Evolutionary conservation across 108 stramenopile species (phyloP), one percentile per base, ranked within the genome.

Genomic region (Cyclotella atomus): DNA sequence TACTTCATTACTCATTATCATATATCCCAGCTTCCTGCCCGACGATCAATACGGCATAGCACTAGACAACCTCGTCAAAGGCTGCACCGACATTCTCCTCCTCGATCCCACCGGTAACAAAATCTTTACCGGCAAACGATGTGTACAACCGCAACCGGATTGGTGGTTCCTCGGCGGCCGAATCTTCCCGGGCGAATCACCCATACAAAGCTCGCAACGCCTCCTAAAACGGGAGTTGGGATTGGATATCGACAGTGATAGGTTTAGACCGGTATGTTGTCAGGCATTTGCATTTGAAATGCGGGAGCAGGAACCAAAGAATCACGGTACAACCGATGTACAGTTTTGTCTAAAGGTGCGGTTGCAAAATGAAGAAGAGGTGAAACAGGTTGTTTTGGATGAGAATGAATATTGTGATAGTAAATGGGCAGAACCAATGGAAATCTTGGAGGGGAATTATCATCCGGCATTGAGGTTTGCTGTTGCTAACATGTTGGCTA

Each of bases 141-240:
- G 75, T 30, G 83, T 84, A 69, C 79, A 84, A 44, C 83, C 83
- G 15, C 83, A 84, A 49, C 83, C 83, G 15, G 83, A 84, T 55
- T 84, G 83, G 83, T 84, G 83, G 83, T 84, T 84, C 75, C 55
- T 84, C 36, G 83, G 83, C 15, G 83, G 83, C 6, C 35, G 83
- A 15, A 80, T 81, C 19, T 76, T 80, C 50, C 83, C 83, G 24
- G 83, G 83, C 5, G 83, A 84, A 46, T 76, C 83, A 12, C 83
- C 83, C 49, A 59, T 76, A 16, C 57, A 76, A 67, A 65, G 68
- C 16, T 56, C 69, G 23, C 72, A 60, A 34, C 68, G 83, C 0
- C 27, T 81, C 1, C 70, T 84, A 25, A 15, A 9, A 12, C 79
- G 83, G 4, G 83, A 84, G 55, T 47, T 81, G 49, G 69, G 55